Percentiles rank a stretch among this genome's conserved stretches.
Evolutionary conservation across 768 basidiomycete genomes (phyloP).

Genomic region (Collybiopsis luxurians): DNA sequence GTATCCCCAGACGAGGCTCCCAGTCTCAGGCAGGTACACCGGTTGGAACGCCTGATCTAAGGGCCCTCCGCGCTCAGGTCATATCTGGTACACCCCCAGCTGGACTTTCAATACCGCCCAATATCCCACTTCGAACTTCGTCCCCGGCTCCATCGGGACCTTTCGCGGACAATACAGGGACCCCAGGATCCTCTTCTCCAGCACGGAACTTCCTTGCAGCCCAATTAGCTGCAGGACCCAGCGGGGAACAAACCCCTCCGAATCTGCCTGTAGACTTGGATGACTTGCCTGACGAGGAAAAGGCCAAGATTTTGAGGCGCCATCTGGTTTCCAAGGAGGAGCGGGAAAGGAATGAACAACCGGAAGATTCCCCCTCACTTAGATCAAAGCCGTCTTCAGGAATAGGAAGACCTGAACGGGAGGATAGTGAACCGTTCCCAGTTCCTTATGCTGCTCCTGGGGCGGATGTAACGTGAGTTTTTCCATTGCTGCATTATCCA

Average conservation of each 20-base stretch:
- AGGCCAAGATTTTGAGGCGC: slow-evolving; percentile 72
- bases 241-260: slow-evolving; percentile 28
- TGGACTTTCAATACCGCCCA: slow-evolving; percentile 47
- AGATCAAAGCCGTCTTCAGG: slow-evolving; percentile 20
- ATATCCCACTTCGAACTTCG: slow-evolving; percentile 38
- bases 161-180: slow-evolving; percentile 12
- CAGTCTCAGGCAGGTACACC: slow-evolving; percentile 33
- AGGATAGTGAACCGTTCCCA: slow-evolving; percentile 74
- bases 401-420: slow-evolving; percentile 25
- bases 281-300: slow-evolving; percentile 76
- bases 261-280: slow-evolving; percentile 42
- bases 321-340: slow-evolving; percentile 81
- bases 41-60: slow-evolving; percentile 62
- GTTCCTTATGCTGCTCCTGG: slow-evolving; percentile 86
- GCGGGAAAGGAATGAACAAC: neutral
- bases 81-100: slow-evolving; percentile 53
- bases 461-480: slow-evolving; percentile 87
- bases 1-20: slow-evolving; percentile 34
- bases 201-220: slow-evolving; percentile 27
- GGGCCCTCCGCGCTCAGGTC: slow-evolving; percentile 57
- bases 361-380: neutral
- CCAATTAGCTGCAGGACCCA: slow-evolving; percentile 20
- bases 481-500: neutral
- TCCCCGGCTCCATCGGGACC: slow-evolving; percentile 15
- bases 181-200: slow-evolving; percentile 21